A percentile compares a stretch with the other conserved stretches of the same genome.
These are phyloP conservation scores for Fagus crenata DNA, from an alignment of 306 rosid species.

Conservation along the genomic window DNA sequence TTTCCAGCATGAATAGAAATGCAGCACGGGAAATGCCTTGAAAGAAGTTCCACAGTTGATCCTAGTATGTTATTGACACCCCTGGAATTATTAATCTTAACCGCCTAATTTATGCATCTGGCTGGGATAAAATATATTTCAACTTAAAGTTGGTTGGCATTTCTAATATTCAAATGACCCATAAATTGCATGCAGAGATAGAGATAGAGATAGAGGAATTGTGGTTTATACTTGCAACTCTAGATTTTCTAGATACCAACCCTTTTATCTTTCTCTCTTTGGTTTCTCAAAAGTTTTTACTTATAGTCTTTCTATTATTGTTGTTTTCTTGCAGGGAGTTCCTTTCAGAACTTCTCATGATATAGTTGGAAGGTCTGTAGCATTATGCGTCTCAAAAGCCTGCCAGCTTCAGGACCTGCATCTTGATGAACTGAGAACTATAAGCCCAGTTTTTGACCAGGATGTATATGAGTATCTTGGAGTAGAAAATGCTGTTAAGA, in stretches of 20 bases:
- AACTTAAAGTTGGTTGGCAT: not conserved
- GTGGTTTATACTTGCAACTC: not conserved
- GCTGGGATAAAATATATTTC: not conserved
- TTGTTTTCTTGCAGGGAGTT: conserved; percentile 58
- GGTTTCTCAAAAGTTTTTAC: conserved; percentile 5
- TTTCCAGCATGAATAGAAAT: not conserved
- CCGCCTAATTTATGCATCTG: not conserved
- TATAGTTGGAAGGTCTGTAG: conserved; percentile 80
- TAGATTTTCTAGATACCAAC: not conserved
- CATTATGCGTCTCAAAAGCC: conserved; percentile 59
- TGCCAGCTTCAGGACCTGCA: conserved; percentile 69
- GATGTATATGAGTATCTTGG: conserved; percentile 89
- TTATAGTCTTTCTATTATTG: not conserved
- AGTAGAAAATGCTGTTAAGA: conserved; percentile 73
- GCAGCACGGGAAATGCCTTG: not conserved
- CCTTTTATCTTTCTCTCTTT: not conserved
- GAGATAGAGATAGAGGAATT: not conserved
- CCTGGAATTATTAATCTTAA: not conserved
- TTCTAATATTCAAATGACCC: not conserved
- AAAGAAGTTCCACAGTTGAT: not conserved
- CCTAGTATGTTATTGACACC: not conserved
- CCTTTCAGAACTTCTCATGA: conserved; percentile 97
- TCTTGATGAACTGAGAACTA: conserved; percentile 70
- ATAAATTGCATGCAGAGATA: not conserved
- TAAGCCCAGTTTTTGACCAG: conserved; percentile 57